Base-by-base conservation (phyloP, 129 eudicot genomes). In the Flaveria bidentis region DNA sequence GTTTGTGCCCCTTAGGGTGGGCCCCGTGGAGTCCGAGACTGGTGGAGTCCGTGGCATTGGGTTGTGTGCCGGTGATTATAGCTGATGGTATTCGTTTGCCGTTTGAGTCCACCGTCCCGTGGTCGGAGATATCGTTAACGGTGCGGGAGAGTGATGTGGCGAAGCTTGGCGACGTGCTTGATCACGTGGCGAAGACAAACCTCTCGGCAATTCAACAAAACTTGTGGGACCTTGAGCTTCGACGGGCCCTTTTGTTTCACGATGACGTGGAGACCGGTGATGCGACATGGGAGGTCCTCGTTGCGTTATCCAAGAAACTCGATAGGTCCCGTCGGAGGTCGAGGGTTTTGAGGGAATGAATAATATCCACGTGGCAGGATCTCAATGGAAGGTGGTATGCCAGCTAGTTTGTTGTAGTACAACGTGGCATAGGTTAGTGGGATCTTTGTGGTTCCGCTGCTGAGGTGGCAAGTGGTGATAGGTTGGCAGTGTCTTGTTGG, bases 1-100 rank as follows among this genome's bases (percentile, higher is more conserved):
- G 97, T 57, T 76, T 94, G 26, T 91, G 97, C 69, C 99, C 99
- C 0, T 52, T 94, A 49, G 99, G 99, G 41, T 94, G 97, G 99
- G 99, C 99, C 61, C 99, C 99, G 4, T 94, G 99, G 99, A 94
- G 99, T 60, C 99, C 99, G 0, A 81, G 97, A 46, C 68, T 94
- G 0, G 96, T 94, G 0, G 99, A 94, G 56, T 89, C 99, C 0
- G 99, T 94, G 2, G 99, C 88, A 0, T 16, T 94, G 2, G 99
- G 99, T 16, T 94, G 99, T 42, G 88, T 94, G 45, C 97, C 99
- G 28, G 97, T 94, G 2, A 86, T 94, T 13, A 87, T 94, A 22
- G 99, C 99, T 0, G 97, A 94, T 63, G 97, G 90, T 42, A 94
- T 94, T 67, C 87, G 83, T 61, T 72, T 94, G 36, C 97, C 99